Evolutionary conservation across 2,329 filamentous ascomycete species (phyloP).

Genomic region (Cercospora janseana): DNA sequence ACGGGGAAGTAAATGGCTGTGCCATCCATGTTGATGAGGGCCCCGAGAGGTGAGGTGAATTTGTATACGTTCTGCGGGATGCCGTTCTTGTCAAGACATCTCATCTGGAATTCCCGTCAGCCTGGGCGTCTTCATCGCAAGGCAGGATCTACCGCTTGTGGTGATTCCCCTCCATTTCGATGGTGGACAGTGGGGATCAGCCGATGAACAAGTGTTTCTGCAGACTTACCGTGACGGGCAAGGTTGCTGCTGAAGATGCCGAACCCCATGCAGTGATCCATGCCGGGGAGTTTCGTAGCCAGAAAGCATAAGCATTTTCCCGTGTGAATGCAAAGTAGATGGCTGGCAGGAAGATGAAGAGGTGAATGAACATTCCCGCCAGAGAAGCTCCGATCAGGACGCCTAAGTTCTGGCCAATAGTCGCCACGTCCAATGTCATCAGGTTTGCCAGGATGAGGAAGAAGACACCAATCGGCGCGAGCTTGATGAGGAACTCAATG

Average conservation of each 20-base stretch:
- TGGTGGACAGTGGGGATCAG: too few relatives aligned
- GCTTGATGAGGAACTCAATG: constrained; percentile 51
- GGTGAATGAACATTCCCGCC: constrained; percentile 49
- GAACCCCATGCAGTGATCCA: constrained; percentile 58
- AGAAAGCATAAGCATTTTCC: constrained; percentile 50
- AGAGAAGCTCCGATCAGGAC: constrained; percentile 51
- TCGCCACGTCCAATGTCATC: constrained; percentile 49
- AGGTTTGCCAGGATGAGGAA: constrained; percentile 55
- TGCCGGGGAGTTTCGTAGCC: constrained; percentile 51
- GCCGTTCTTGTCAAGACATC: constrained; percentile 42
- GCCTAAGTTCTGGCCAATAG: constrained; percentile 52
- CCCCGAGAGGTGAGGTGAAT: constrained; percentile 51
- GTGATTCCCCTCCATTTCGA: too few relatives aligned
- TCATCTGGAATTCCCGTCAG: too few relatives aligned
- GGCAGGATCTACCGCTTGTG: too few relatives aligned
- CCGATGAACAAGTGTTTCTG: too few relatives aligned
- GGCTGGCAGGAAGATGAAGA: constrained; percentile 49
- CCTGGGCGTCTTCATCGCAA: too few relatives aligned
- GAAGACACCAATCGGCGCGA: constrained; percentile 55
- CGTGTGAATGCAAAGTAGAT: constrained; percentile 46
- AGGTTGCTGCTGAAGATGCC: constrained; percentile 53
- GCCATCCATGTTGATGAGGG: constrained; percentile 54
- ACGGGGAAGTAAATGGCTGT: constrained; percentile 58
- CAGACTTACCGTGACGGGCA: constrained; percentile 46
- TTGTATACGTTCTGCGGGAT: constrained; percentile 48